A percentile compares a stretch with the other conserved stretches of the same genome.
These are phyloP conservation scores for Saturnispora sekii DNA, from an alignment of 805 yeast genomes.

Conservation along the genomic window DNA sequence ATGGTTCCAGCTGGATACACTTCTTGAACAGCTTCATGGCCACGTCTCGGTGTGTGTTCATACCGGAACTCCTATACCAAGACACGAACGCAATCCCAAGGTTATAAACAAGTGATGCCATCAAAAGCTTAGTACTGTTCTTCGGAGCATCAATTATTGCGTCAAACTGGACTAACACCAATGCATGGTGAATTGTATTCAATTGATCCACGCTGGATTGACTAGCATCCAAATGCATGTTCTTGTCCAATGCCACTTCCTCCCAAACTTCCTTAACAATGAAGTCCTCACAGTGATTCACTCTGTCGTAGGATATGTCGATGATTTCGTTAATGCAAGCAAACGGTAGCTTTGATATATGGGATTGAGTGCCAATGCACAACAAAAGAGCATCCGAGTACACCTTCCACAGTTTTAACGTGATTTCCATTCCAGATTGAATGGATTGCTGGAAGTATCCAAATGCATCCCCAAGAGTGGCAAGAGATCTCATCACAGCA, in stretches of 20 bases:
- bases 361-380: constrained; percentile 46
- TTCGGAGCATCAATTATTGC: constrained; percentile 31
- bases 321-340: constrained; percentile 21
- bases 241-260: neutral
- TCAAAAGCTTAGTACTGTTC: constrained; percentile 36
- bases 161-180: constrained; percentile 38
- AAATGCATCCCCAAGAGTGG: constrained; percentile 31
- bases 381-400: constrained; percentile 49
- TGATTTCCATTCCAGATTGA: constrained; percentile 17
- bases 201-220: neutral
- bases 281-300: constrained; percentile 3
- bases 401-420: constrained; percentile 58
- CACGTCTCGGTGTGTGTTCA: constrained; percentile 28
- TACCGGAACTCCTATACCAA: constrained; percentile 28
- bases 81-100: constrained; percentile 57
- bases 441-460: constrained; percentile 18
- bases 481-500: constrained; percentile 57
- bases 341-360: constrained; percentile 41
- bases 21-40: constrained; percentile 52
- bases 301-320: neutral
- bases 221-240: neutral
- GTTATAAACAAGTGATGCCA: constrained; percentile 53
- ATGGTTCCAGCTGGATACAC: constrained; percentile 63
- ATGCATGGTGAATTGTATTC: constrained; percentile 18
- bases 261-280: constrained; percentile 4